Conservation (phyloP, 1,284 basidiomycete species). For the Lentinula novae-zelandiae region DNA sequence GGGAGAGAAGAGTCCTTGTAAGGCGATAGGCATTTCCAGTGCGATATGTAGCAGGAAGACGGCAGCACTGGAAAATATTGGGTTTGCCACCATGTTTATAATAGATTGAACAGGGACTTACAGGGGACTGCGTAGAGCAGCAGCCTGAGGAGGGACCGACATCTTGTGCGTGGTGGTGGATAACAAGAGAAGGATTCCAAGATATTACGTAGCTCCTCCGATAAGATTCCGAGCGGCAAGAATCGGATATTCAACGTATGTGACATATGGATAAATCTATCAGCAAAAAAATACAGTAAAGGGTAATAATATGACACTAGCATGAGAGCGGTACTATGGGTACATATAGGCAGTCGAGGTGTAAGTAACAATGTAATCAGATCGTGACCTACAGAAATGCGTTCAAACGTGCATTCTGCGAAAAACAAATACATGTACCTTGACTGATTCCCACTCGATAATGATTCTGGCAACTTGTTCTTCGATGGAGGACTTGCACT, state of each 20-base stretch:
- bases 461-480: conserved; percentile 2
- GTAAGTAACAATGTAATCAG: background rate
- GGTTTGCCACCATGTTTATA: too few relatives aligned
- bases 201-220: background rate
- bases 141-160: conserved; percentile 1
- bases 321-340: too few relatives aligned
- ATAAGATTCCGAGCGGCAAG: too few relatives aligned
- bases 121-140: conserved; percentile 9
- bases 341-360: too few relatives aligned
- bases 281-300: too few relatives aligned
- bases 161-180: background rate
- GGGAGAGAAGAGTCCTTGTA: conserved; percentile 71
- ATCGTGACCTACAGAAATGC: background rate
- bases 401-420: background rate
- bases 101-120: background rate
- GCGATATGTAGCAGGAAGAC: conserved; percentile 77
- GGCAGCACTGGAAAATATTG: conserved; percentile 39
- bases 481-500: background rate
- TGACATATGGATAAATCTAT: too few relatives aligned
- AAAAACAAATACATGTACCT: background rate
- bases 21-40: conserved; percentile 69
- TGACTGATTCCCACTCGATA: background rate
- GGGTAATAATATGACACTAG: too few relatives aligned
- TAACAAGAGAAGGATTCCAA: background rate
- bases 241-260: too few relatives aligned